Evolutionary conservation across 1,284 basidiomycete species (phyloP), one percentile per base, ranked within the genome.

Genomic region (Microbotryum saponariae): DNA sequence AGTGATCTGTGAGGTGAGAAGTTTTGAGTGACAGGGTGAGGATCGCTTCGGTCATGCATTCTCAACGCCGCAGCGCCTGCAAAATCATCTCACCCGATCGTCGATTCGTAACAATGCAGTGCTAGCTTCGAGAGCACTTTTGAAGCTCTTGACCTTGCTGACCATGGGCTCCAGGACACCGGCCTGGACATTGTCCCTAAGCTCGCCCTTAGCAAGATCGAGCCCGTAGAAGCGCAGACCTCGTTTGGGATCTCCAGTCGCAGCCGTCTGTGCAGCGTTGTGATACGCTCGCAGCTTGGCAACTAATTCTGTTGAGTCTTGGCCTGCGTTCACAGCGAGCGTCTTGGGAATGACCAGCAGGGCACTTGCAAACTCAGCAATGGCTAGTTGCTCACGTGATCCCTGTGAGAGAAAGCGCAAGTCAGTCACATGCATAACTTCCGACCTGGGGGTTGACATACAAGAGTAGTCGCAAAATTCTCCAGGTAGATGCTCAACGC

Each of bases 401-500:
- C 94, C 94, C 90, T 93, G 73, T 10, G 12, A 51, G 59, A 70
- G 53, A 5, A 2, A 44, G 47, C 18, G 44, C 3, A 27, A 44
- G 23, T 50, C 25, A 3, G 62, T 49, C 4, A n/a, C 21, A 20
- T 3, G 37, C 14, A 23, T 20, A 37, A 7, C 18, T 18, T 46
- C 64, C 45, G 66, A 65, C 62, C 50, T 8, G 31, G 20, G 12
- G 33, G 6, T 10, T 42, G 54, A 79, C 85, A 75, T 74, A 92
- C 91, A 73, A 96, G 79, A 23, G 93, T 98, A 8, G 91, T 97
- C 2, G 96, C 96, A 80, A 97, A 99, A 79, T 97, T 99, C 77
- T 99, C 96, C 60, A 98, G 80, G 77, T 98, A 98, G 75, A 98
- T 96, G 76, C 89, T 93, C 59, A 97, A 79, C 4, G 96, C 96